Evolutionary conservation across 768 basidiomycete species (phyloP).

Genomic region (Mycena belliarum): DNA sequence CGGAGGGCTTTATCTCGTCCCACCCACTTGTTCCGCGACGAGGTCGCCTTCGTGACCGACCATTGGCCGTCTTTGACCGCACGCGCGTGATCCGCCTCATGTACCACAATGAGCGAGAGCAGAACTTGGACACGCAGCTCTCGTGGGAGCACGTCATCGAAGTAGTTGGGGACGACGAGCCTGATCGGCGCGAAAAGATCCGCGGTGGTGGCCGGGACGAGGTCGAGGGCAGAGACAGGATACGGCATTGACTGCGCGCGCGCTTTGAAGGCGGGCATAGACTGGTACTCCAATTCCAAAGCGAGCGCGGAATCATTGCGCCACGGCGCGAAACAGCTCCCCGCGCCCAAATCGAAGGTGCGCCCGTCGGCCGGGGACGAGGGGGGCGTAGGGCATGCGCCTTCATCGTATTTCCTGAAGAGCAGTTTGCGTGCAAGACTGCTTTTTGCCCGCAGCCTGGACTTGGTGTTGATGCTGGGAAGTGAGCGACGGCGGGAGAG

Average conservation of each 20-base stretch:
- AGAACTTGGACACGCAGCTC: constrained; percentile 71
- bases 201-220: constrained; percentile 48
- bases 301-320: constrained; percentile 31
- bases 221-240: constrained; percentile 61
- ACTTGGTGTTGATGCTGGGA: constrained; percentile 51
- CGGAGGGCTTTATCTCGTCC: constrained; percentile 73
- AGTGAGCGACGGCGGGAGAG: constrained; percentile 54
- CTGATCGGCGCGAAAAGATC: constrained; percentile 57
- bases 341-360: constrained; percentile 27
- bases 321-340: constrained; percentile 46
- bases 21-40: constrained; percentile 68
- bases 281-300: constrained; percentile 19
- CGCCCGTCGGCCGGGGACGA: constrained; percentile 18
- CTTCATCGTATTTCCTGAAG: constrained; percentile 40
- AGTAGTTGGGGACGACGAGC: constrained; percentile 52
- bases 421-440: constrained; percentile 60
- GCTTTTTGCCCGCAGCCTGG: constrained; percentile 49
- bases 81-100: constrained; percentile 59
- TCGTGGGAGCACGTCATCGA: constrained; percentile 69
- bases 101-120: constrained; percentile 50
- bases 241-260: constrained; percentile 68
- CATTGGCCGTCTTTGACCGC: constrained; percentile 50
- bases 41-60: constrained; percentile 61
- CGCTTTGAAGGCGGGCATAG: constrained; percentile 35
- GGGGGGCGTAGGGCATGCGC: constrained; percentile 18